Base-by-base conservation (phyloP, 352 stramenopile genomes). In the Aphanomyces stellatus region DNA sequence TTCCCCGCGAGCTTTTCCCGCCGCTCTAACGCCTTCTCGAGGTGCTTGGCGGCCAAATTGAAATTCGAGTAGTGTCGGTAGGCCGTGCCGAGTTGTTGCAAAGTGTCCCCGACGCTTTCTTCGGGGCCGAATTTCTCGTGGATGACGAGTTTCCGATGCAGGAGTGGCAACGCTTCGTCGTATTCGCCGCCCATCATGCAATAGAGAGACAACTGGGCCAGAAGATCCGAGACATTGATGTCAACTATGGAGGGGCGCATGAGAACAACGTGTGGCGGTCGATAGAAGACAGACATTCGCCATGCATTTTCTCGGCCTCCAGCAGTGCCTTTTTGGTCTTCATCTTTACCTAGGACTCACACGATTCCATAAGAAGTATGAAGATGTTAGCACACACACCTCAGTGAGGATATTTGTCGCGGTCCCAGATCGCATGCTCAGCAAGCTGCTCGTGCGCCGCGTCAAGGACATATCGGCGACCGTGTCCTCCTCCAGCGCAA, bases 141-240 rank as follows among this genome's bases (percentile, higher is more conserved):
- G 72, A 91, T 91, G 31, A 91, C 82, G n/a, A 91, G 78, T 1
- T 81, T 80, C 65, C 77, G 79, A 65, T 91, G 82, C 51, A 91
- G 76, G 66, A 89, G 73, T 27, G 76, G 74, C 30, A 91, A 76
- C 53, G 82, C 81, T 66, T 87, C 78, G 41, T 85, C 79, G 70
- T 83, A 74, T 34, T 80, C 78, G 37, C 82, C 78, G 43, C 78
- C 78, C 79, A 91, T 89, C 62, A 79, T 85, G 71, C 77, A 84
- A 63, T 89, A 79, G 56, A 87, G 65, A 35, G 79, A 79, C 34
- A 89, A 72, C 65, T 91, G 80, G 57, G 76, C 77, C 31, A 91
- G 74, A 37, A 89, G 74, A 51, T 89, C 79, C n/a, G 80, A 84
- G 19, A 89, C 70, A 6, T 61, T 70, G 13, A 37, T 56, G 41